Evolutionary conservation across 768 basidiomycete species (phyloP).

Genomic region (Amanita thiersii): DNA sequence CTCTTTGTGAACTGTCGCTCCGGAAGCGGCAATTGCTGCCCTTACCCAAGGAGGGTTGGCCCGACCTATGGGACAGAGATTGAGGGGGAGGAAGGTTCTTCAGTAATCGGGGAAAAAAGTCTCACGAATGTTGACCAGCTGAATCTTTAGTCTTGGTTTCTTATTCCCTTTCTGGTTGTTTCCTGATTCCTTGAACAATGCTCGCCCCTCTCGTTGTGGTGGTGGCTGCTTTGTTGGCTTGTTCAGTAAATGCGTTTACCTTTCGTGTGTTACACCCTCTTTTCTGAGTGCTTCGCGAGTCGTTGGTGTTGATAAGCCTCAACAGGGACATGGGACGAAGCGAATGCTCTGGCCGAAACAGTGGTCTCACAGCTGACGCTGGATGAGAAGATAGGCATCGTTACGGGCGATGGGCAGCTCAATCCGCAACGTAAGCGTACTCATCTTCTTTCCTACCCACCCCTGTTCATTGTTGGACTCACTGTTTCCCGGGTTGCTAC

Average conservation of each 20-base stretch:
- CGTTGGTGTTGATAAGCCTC: not conserved
- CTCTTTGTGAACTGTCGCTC: no score
- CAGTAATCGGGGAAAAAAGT: no score
- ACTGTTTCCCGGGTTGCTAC: not conserved
- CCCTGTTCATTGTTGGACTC: not conserved
- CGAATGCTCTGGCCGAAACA: slow-evolving; percentile 19
- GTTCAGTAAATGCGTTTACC: not conserved
- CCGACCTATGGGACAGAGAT: no score
- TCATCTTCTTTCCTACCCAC: not conserved
- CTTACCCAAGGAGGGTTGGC: no score
- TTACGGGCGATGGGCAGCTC: slow-evolving; percentile 26
- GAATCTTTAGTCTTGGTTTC: no score
- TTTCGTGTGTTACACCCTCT: slow-evolving; percentile 3
- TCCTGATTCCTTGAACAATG: not conserved
- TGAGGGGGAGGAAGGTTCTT: no score
- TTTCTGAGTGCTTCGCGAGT: not conserved
- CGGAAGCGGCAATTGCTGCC: no score
- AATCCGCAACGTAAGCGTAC: slow-evolving; percentile 15
- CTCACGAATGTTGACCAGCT: no score
- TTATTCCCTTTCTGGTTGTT: no score
- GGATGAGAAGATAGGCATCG: slow-evolving; percentile 27
- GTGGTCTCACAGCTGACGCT: slow-evolving; percentile 22
- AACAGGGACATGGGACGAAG: slow-evolving; percentile 26
- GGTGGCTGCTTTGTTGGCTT: not conserved
- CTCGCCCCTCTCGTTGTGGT: not conserved